Evolutionary conservation across 495 filamentous ascomycete genomes (phyloP), one percentile per base, ranked within the genome.

Genomic region (Lasiosphaeris hirsuta): DNA sequence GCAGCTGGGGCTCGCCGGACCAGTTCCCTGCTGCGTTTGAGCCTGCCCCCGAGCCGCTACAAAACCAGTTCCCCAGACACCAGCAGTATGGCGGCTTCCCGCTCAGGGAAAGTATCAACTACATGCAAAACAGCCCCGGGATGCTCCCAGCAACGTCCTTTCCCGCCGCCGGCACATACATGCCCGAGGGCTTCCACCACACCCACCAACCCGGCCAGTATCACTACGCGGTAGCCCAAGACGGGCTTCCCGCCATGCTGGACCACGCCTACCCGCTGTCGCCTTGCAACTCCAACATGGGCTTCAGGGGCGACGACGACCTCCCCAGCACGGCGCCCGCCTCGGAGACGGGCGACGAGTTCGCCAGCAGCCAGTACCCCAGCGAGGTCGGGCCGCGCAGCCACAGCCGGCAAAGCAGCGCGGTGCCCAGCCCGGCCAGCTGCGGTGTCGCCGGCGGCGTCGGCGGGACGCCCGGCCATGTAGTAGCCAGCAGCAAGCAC

Each of bases 1-100:
- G 69, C 34, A 69, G 54, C 50, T 69, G 69, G 66, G 53, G 42
- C 34, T 63, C 66, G 11, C 53, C 69, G 19, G 64, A 62, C 18
- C 67, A 66, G n/a, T 57, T 63, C 10, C 58, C 52, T 11, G 48
- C 63, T 1, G 45, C 56, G 3, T 67, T 61, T 61, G 66, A 65
- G 23, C 11, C 58, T 9, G 56, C 57, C 10, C 37, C 59, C 7
- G 53, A 45, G 48, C 59, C 39, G 2, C 40, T 59, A 23, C 39
- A 50, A 8, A 46, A 9, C 42, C 39, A 19, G 9, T 57, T 54
- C 17, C 44, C 23, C 34, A 56, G 53, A 17, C 45, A 62, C 35
- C 43, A 53, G 33, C 58, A 63, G 13, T 49, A 40, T 7, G 40
- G 41, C 10, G 30, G 51, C 13, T 52, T 51, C 41, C 47, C 17